Conservation (phyloP, 257 asterid genomes). For the Gentiana straminea region DNA sequence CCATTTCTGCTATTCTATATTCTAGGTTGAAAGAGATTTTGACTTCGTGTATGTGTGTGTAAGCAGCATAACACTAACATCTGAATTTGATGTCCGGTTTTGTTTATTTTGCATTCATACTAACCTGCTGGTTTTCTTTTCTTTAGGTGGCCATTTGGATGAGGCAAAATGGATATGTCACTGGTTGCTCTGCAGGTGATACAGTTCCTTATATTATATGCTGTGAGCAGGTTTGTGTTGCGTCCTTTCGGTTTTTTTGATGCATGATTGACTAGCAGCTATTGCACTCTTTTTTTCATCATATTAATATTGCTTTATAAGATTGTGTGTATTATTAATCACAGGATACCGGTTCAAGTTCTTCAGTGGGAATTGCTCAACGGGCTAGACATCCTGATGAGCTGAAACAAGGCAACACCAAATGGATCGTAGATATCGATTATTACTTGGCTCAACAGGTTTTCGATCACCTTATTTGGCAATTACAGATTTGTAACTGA, state of each 20-base stretch:
- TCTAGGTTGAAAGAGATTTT: neutral
- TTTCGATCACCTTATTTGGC: constrained; percentile 9
- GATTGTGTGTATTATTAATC: constrained; percentile 12
- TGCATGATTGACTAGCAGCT: too few species aligned
- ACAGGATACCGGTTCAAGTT: constrained; percentile 62
- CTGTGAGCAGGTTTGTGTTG: constrained; percentile 65
- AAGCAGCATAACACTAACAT: too few species aligned
- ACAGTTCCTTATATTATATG: constrained; percentile 90
- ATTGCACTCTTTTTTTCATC: too few species aligned
- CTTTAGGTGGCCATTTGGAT: constrained; percentile 85
- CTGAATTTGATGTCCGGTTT: too few species aligned
- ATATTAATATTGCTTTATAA: neutral
- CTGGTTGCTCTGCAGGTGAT: constrained; percentile 97
- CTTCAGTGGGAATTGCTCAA: constrained; percentile 79
- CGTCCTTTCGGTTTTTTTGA: neutral
- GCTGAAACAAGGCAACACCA: constrained; percentile 60
- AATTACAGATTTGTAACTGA: constrained; percentile 1
- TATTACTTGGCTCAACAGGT: constrained; percentile 99
- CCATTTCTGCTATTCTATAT: constrained; percentile 6
- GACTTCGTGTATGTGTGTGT: neutral
- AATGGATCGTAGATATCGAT: constrained; percentile 87
- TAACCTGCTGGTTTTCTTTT: constrained; percentile 13
- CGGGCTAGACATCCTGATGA: constrained; percentile 99
- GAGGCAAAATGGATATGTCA: constrained; percentile 72
- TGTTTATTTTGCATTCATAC: constrained; percentile 1